Evolutionary conservation across 139 green algal genomes (phyloP).

Genomic region (Coelastrella sp.): DNA sequence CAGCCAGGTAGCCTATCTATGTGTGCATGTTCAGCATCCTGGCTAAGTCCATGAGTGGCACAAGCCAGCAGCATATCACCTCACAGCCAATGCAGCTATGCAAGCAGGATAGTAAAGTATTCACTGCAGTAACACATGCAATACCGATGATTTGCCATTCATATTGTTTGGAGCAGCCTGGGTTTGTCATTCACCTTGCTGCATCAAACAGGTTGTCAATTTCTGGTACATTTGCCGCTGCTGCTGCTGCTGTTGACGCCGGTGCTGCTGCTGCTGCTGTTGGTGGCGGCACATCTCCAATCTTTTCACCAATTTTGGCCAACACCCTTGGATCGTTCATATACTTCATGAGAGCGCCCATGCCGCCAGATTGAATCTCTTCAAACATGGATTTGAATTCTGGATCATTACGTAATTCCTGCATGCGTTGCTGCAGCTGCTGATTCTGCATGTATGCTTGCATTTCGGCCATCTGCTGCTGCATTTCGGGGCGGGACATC

Average conservation of each 20-base stretch:
- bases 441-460: constrained; percentile 59
- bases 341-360: constrained; percentile 79
- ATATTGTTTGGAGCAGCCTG: no score
- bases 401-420: constrained; percentile 72
- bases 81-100: no score
- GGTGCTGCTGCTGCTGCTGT: not conserved
- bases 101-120: no score
- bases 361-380: constrained; percentile 81
- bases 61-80: no score
- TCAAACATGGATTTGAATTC: constrained; percentile 84
- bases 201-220: constrained; percentile 88
- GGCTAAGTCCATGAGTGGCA: no score
- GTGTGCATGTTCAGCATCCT: no score
- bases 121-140: no score
- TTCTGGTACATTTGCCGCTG: constrained; percentile 54
- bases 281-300: constrained; percentile 10
- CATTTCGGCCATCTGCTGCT: constrained; percentile 76
- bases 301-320: not conserved
- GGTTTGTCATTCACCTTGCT: constrained; percentile 69
- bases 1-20: no score
- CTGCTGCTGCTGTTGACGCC: constrained; percentile 20
- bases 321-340: constrained; percentile 77
- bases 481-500: constrained; percentile 71
- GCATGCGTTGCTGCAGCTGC: constrained; percentile 60
- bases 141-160: no score